Evolutionary conservation across 345 rosid genomes (phyloP).

Genomic region (Jatropha curcas): DNA sequence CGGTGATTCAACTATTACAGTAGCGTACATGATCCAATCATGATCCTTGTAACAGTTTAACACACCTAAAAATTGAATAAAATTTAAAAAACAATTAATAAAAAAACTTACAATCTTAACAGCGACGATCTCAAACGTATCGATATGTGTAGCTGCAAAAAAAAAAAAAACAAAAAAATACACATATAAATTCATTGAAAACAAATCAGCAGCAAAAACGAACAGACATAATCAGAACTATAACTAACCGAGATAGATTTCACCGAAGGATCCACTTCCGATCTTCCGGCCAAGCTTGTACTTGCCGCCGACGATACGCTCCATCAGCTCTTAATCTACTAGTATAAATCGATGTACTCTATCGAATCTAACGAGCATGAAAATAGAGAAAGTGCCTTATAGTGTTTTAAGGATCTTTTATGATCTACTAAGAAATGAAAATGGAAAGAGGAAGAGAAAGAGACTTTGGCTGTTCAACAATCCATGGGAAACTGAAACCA

Average conservation of each 20-base stretch:
- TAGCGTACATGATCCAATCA: slow-evolving; percentile 1
- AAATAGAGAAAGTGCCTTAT: background rate
- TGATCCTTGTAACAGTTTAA: background rate
- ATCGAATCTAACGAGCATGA: slow-evolving; percentile 3
- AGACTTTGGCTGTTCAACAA: background rate
- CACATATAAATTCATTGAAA: background rate
- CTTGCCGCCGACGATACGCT: slow-evolving; percentile 83
- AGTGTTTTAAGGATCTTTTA: background rate
- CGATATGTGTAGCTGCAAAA: slow-evolving; percentile 77
- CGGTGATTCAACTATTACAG: background rate
- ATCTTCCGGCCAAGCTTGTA: slow-evolving; percentile 88
- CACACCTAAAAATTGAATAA: background rate
- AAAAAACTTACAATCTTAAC: slow-evolving; percentile 77
- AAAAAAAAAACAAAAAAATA: background rate
- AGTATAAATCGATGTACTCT: background rate
- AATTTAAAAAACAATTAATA: background rate
- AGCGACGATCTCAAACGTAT: slow-evolving; percentile 89
- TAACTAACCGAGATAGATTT: slow-evolving; percentile 78
- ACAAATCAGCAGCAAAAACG: background rate
- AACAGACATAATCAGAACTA: background rate
- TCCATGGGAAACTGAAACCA: slow-evolving; percentile 27
- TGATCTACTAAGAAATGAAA: background rate
- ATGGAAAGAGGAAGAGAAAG: background rate
- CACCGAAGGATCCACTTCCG: slow-evolving; percentile 98
- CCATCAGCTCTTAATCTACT: slow-evolving; percentile 30